Evolutionary conservation across 768 basidiomycete genomes (phyloP), one percentile per base, ranked within the genome.

Genomic region (Suillus alpinus): DNA sequence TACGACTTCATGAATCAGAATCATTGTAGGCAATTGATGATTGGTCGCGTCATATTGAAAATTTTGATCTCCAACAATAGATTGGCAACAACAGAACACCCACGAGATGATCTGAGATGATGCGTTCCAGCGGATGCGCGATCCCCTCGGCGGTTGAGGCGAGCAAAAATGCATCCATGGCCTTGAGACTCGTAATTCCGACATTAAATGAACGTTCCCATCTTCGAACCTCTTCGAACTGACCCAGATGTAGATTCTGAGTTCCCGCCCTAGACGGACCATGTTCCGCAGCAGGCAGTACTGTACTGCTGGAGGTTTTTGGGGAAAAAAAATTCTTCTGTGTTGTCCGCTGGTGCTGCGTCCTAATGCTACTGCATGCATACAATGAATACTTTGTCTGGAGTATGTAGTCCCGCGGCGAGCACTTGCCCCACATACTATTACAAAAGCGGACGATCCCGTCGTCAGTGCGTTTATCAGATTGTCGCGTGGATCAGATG

Each of bases 401-500:
- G 26, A 16, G 8, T 8, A 29, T 31, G 14, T 9, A 16, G 5
- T 50, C 49, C 49, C 49, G 49, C 49, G 49, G 49, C 29, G 18
- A 26, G 26, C 26, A 1, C 29, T 16, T 50, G 49, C 49, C 49
- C 29, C 49, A 2, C 49, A 50, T 31, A 47, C 9, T 23, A 26
- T 26, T 26, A 31, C 47, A 31, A 18, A 32, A 16, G 31, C 31
- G 10, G 47, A 4, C 26, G 29, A 26, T 53, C 23, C 4, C 50
- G 6, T 55, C 9, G 14, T 53, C 36, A 6, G 26, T 23, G 23
- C 18, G 20, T 55, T 26, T 40, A 55, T 26, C 37, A 50, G 49
- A 50, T 50, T 32, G 53, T 26, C 16, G 68, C 69, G 41, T 83
- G 78, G 64, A 89, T 72, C 63, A 82, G 84, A 39, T 76, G 70